Conservation (phyloP, 176 grass and related monocot genomes). For the Secale cereale region DNA sequence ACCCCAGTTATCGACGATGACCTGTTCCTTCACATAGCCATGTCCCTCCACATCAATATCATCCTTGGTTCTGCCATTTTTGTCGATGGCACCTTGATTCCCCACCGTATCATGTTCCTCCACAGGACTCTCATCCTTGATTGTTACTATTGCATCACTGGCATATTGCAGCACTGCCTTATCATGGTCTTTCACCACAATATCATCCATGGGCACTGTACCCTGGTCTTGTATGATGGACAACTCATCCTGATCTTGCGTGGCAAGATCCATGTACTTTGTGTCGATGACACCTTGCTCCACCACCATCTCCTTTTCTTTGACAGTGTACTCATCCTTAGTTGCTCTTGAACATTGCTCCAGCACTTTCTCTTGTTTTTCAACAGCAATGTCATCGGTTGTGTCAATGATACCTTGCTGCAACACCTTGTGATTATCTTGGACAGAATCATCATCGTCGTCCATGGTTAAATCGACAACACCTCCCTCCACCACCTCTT, state of each 20-base stretch:
- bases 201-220: neutral
- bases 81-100: neutral
- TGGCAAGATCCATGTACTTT: neutral
- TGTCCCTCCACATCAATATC: neutral
- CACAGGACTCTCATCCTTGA: neutral
- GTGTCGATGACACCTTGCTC: neutral
- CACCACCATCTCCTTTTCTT: constrained; percentile 11
- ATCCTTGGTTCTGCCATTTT: constrained; percentile 2
- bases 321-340: neutral
- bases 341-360: neutral
- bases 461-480: too few relatives aligned
- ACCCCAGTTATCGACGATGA: neutral
- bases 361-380: neutral
- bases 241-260: neutral
- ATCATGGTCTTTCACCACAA: neutral
- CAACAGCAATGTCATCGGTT: neutral
- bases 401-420: neutral
- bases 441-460: neutral
- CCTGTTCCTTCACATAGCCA: neutral
- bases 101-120: neutral
- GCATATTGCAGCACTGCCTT: constrained; percentile 1
- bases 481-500: neutral
- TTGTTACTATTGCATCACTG: constrained; percentile 13
- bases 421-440: neutral
- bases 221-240: neutral